These are phyloP conservation scores for Geranium incanum DNA, from an alignment of 441 rosid species.

Conservation along the genomic window DNA sequence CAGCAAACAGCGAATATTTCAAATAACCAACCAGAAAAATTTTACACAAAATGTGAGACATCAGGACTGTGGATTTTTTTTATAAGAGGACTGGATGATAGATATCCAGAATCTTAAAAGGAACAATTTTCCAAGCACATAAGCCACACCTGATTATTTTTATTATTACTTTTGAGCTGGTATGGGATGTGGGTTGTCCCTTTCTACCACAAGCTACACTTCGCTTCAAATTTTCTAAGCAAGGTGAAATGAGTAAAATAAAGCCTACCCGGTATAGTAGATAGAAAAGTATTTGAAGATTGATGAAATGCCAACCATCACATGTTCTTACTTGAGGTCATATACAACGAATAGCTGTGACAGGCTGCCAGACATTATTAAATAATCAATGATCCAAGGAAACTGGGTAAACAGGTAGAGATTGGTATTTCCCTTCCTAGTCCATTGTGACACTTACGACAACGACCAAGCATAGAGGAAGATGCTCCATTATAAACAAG, in stretches of 20 bases:
- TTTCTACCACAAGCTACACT: neutral
- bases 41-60: neutral
- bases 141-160: too few species aligned
- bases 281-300: neutral
- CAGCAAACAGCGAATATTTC: neutral
- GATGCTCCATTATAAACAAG: neutral
- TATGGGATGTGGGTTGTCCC: constrained; percentile 1
- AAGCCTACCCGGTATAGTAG: too few species aligned
- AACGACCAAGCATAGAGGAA: neutral
- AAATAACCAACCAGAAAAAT: neutral
- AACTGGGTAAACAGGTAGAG: too few species aligned
- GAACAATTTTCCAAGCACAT: neutral
- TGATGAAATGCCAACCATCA: neutral
- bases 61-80: neutral
- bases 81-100: neutral
- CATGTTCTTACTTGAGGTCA: neutral
- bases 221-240: neutral
- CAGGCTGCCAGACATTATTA: neutral
- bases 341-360: neutral
- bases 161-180: neutral
- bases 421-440: too few species aligned
- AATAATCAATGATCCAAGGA: too few species aligned
- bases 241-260: neutral
- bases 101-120: neutral
- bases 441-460: neutral